phyloP scores from a whole-genome alignment of 768 basidiomycete species.

The Collybia mongolica region DNA sequence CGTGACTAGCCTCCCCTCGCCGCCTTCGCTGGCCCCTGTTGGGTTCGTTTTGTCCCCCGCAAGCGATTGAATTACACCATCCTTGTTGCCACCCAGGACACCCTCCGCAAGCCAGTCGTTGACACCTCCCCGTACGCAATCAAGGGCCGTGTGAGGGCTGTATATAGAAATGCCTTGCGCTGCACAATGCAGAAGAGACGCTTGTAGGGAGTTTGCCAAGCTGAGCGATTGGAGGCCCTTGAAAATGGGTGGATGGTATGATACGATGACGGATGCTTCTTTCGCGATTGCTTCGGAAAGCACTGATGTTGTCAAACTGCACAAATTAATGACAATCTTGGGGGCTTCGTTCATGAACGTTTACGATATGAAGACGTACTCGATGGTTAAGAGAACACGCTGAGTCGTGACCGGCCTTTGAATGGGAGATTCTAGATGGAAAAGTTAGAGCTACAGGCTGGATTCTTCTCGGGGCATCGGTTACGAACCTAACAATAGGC shows the following conservation, averaged over 20 bases:
- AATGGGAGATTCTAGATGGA: conserved; percentile 51
- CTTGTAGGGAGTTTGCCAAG: conserved; percentile 74
- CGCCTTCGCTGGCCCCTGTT: conserved; percentile 43
- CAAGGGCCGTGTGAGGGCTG: conserved; percentile 86
- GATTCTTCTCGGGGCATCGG: not conserved
- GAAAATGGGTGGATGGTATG: conserved; percentile 89
- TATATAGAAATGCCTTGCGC: conserved; percentile 85
- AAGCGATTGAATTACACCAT: conserved; percentile 35
- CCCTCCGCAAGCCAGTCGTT: conserved; percentile 86
- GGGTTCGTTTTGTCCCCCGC: conserved; percentile 39
- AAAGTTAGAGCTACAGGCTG: conserved; percentile 4
- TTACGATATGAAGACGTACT: conserved; percentile 38
- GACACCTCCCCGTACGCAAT: conserved; percentile 80
- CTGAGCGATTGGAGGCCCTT: conserved; percentile 73
- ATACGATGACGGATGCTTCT: conserved; percentile 64
- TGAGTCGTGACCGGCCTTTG: conserved; percentile 42
- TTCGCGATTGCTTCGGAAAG: conserved; percentile 63
- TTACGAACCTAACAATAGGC: conserved; percentile 64
- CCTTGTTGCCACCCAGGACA: conserved; percentile 35
- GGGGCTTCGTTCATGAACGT: conserved; percentile 3
- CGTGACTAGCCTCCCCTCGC: conserved; percentile 67
- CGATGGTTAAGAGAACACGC: conserved; percentile 66
- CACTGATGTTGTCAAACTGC: conserved; percentile 73
- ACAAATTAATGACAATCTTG: conserved; percentile 3
- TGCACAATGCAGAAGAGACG: conserved; percentile 75